These are phyloP conservation scores for Cladosporium sp. DNA, from an alignment of 2,329 filamentous ascomycete species.

Conservation along the genomic window DNA sequence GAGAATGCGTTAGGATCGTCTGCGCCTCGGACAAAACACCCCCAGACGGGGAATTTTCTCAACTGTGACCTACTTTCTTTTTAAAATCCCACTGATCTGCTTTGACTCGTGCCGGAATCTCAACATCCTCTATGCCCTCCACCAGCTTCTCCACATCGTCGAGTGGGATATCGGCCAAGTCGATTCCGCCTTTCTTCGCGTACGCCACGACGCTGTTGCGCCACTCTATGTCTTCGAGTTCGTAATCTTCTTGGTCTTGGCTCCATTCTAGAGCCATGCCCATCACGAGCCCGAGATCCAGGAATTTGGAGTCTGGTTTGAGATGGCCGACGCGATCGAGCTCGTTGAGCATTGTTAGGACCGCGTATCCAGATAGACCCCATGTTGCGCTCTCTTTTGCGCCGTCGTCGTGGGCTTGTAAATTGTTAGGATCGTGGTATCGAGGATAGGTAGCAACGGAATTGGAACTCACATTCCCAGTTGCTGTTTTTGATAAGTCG, in stretches of 20 bases:
- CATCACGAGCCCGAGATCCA: conserved; percentile 25
- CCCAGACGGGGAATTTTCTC: background rate
- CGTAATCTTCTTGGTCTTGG: conserved; percentile 1
- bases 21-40: background rate
- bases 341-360: conserved; percentile 21
- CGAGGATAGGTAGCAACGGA: background rate
- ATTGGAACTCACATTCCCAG: background rate
- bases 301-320: conserved; percentile 21
- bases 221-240: conserved; percentile 14
- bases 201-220: conserved; percentile 22
- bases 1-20: too few relatives aligned
- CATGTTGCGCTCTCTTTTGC: background rate
- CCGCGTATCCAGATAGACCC: conserved; percentile 18
- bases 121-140: background rate
- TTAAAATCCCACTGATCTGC: background rate
- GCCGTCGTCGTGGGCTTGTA: background rate
- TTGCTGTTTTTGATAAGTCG: conserved; percentile 21
- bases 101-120: background rate
- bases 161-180: conserved; percentile 2
- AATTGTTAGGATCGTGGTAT: background rate
- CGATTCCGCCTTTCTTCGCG: conserved; percentile 22
- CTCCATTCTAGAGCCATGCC: background rate
- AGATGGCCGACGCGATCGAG: conserved; percentile 22
- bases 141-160: background rate
- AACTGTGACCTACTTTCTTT: background rate